These are phyloP conservation scores for Wickerhamomyces sp. DNA, from an alignment of 1,139 yeast species.

Conservation along the genomic window DNA sequence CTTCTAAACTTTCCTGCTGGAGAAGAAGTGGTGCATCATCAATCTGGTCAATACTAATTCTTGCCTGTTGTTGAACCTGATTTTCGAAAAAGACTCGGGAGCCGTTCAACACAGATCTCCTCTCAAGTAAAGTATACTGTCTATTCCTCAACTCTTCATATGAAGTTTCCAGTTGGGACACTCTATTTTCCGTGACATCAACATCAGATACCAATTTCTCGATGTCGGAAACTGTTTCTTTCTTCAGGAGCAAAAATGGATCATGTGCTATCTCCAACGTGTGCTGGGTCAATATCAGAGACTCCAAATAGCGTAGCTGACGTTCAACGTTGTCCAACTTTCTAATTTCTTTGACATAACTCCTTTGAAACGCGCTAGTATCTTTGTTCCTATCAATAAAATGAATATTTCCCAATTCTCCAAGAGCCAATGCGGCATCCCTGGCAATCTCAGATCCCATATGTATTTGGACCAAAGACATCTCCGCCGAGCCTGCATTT, in stretches of 20 bases:
- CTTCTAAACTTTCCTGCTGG: constrained; percentile 25
- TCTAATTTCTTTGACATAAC: constrained; percentile 65
- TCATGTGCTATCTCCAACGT: constrained; percentile 12
- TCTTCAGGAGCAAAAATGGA: constrained; percentile 12
- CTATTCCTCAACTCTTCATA: constrained; percentile 33
- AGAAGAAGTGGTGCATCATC: constrained; percentile 33
- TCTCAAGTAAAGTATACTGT: constrained; percentile 36
- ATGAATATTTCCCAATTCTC: constrained; percentile 59
- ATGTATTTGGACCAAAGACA: constrained; percentile 70
- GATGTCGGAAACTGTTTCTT: constrained; percentile 32
- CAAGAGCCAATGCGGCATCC: constrained; percentile 59
- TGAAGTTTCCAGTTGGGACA: constrained; percentile 40
- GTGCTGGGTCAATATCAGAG: constrained; percentile 35
- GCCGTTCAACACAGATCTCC: constrained; percentile 44
- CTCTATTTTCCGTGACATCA: constrained; percentile 35
- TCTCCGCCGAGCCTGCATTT: constrained; percentile 64
- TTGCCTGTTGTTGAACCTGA: constrained; percentile 17
- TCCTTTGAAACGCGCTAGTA: constrained; percentile 66
- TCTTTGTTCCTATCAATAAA: constrained; percentile 66
- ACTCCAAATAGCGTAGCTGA: constrained; percentile 48
- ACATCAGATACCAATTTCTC: constrained; percentile 38
- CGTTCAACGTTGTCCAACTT: constrained; percentile 65
- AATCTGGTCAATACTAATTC: constrained; percentile 36
- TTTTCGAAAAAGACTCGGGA: constrained; percentile 34
- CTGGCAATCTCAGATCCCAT: constrained; percentile 68